Percentiles rank a stretch among this genome's conserved stretches.
Conservation (phyloP, 257 asterid species). For the Mitragyna speciosa region DNA sequence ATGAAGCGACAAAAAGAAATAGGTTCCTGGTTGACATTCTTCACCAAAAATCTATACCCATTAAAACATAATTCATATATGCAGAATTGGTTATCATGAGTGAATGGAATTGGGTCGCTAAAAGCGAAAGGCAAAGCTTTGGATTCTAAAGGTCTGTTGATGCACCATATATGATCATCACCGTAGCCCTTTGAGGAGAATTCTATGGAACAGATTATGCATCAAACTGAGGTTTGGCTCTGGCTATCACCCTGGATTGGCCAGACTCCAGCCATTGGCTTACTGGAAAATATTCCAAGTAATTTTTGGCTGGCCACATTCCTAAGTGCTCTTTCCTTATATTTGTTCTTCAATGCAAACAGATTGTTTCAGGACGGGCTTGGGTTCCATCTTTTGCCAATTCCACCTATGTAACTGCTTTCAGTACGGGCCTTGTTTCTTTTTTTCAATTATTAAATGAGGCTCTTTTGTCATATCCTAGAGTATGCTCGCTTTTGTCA, state of each 20-base stretch:
- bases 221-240: background rate
- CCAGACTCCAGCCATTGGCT: background rate
- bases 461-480: background rate
- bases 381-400: background rate
- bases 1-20: background rate
- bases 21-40: background rate
- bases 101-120: background rate
- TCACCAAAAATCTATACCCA: no score
- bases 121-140: background rate
- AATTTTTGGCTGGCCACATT: background rate
- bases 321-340: background rate
- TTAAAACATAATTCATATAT: no score
- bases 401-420: background rate
- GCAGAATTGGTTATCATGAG: background rate
- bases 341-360: background rate
- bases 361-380: background rate
- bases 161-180: background rate
- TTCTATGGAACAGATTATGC: background rate
- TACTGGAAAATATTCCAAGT: background rate
- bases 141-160: background rate
- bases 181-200: background rate
- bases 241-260: background rate
- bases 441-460: background rate
- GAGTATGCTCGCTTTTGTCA: background rate
- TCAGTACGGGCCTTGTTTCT: background rate